Evolutionary conservation across 495 filamentous ascomycete species (phyloP), one percentile per base, ranked within the genome.

Genomic region (Neurospora cerealis): DNA sequence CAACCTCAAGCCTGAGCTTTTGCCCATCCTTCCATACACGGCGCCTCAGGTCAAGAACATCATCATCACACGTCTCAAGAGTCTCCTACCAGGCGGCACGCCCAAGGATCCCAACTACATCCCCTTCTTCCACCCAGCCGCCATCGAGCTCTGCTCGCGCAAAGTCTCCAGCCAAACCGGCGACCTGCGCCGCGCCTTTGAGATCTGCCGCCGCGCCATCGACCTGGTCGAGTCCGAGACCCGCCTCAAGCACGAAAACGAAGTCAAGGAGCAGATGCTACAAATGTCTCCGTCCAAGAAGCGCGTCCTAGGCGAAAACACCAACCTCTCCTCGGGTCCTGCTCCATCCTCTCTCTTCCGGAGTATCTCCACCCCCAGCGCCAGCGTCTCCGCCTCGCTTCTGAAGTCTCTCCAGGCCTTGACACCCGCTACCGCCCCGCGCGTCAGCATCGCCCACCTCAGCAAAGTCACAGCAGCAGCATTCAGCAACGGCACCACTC

Each of bases 151-250:
- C 54, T 96, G 94, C 79, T 91, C 95, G 10, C 94, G 95, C 77
- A 99, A 98, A 78, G 93, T 98, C 15, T 91, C 95, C 0, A 92
- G 91, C 15, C 94, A 98, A 79, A 96, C 93, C 0, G 96, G 96
- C 21, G 96, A 99, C 82, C 84, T 99, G 44, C 92, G 96, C 32
- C 95, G 97, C 79, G 96, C 94, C 0, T 98, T 98, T 77, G 95
- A 98, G 78, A 91, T 99, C 69, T 92, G 93, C 80, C 93, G 93
- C 28, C 89, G 93, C 19, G 93, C 94, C 2, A 90, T 99, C 74
- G 95, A 98, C 80, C 84, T 95, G 2, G 90, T 98, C 71, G 96
- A 98, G 81, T 85, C 86, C 42, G 96, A 99, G 81, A 95, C 90
- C 3, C 87, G 87, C 62, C 83, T 88, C 73, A 91, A 92, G 77